A percentile compares a stretch with the other conserved stretches of the same genome.
Evolutionary conservation across 1,284 basidiomycete species (phyloP).

Genomic region (Macrocystidia cucumis): DNA sequence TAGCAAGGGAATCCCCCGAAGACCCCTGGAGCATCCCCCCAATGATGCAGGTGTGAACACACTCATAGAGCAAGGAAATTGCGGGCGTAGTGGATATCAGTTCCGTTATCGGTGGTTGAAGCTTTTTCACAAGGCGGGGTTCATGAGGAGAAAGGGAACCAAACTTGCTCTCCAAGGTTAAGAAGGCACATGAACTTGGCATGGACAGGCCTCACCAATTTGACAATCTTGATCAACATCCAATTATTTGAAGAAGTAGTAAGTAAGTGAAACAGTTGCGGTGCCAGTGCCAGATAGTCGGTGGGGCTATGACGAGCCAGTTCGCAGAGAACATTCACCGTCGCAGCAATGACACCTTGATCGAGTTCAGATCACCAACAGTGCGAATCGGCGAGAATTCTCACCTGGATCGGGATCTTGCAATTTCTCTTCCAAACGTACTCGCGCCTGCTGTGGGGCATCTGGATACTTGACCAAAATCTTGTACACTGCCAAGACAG

Average conservation of each 20-base stretch:
- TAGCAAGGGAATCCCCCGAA: slow-evolving; percentile 77
- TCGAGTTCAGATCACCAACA: slow-evolving; percentile 3
- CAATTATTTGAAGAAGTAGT: slow-evolving; percentile 97
- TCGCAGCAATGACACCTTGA: slow-evolving; percentile 83
- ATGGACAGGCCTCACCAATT: slow-evolving; percentile 54
- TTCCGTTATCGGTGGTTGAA: slow-evolving; percentile 89
- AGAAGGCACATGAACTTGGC: slow-evolving; percentile 2
- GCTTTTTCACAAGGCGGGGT: slow-evolving; percentile 88
- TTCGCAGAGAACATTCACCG: slow-evolving; percentile 94
- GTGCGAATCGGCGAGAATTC: slow-evolving; percentile 12
- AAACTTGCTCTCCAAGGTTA: slow-evolving; percentile 55
- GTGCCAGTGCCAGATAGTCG: slow-evolving; percentile 81
- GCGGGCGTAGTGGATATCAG: slow-evolving; percentile 95
- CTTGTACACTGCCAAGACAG: slow-evolving; percentile 78
- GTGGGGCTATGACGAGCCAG: slow-evolving; percentile 74
- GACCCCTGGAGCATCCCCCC: slow-evolving; percentile 90
- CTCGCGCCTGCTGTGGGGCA: slow-evolving; percentile 56
- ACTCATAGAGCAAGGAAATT: slow-evolving; percentile 95
- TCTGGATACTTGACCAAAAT: slow-evolving; percentile 78
- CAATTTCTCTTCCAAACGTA: slow-evolving; percentile 75
- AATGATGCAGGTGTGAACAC: slow-evolving; percentile 96
- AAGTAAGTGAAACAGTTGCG: slow-evolving; percentile 91
- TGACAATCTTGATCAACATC: slow-evolving; percentile 99
- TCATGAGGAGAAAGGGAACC: slow-evolving; percentile 88
- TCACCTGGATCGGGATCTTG: slow-evolving; percentile 79